These are phyloP conservation scores for Toxicodendron radicans DNA, from an alignment of 345 rosid genomes.

Conservation along the genomic window DNA sequence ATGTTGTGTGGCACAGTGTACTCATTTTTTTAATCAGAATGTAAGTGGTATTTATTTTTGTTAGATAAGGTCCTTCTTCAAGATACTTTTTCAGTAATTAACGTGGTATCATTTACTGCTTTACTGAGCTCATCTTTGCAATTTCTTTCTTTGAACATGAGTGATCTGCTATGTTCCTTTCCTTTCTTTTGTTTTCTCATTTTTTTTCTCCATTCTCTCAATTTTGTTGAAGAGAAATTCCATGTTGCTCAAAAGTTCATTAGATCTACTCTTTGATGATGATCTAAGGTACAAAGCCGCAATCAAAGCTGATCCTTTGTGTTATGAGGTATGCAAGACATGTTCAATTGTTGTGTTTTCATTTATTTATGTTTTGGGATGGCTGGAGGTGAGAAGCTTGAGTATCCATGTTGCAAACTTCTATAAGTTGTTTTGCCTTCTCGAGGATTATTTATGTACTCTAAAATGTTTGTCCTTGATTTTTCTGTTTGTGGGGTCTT, in stretches of 20 bases:
- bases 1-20: neutral
- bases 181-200: neutral
- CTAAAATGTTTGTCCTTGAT: neutral
- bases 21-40: neutral
- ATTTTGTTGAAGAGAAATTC: neutral
- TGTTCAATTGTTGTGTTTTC: slow-evolving; percentile 4
- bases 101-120: neutral
- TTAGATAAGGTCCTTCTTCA: neutral
- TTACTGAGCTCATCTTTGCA: slow-evolving; percentile 3
- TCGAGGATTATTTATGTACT: neutral
- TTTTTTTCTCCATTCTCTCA: neutral
- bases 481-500: neutral
- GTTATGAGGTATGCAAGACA: slow-evolving; percentile 74
- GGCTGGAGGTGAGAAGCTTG: neutral
- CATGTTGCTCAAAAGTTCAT: neutral
- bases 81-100: neutral
- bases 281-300: slow-evolving; percentile 91
- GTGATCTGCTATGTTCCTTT: neutral
- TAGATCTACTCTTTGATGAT: slow-evolving; percentile 20
- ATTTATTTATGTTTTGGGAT: neutral
- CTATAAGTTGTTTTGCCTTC: neutral
- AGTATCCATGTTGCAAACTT: neutral
- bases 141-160: neutral
- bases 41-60: neutral
- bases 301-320: slow-evolving; percentile 92